Evolutionary conservation across 225 moss, liverwort and hornwort genomes (phyloP).

Genomic region (Marchantia paleacea): DNA sequence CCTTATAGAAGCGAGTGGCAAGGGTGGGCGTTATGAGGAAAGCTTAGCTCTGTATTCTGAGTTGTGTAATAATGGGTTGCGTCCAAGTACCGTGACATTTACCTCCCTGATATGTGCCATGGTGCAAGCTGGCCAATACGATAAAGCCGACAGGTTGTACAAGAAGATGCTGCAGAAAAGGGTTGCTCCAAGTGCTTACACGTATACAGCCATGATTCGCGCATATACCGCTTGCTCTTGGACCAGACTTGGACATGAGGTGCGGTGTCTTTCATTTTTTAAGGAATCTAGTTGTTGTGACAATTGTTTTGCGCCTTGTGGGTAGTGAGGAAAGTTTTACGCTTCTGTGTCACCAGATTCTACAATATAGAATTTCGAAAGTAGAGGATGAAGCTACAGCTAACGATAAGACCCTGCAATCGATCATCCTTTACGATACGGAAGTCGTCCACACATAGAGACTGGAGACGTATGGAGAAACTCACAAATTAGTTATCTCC

Average conservation of each 20-base stretch:
- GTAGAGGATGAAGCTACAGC: no score
- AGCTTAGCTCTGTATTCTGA: conserved; percentile 79
- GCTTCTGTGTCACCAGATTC: no score
- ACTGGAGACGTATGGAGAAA: no score
- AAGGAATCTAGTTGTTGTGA: no score
- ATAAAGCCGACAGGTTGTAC: conserved; percentile 79
- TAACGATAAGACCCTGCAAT: no score
- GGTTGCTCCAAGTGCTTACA: conserved; percentile 64
- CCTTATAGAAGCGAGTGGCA: conserved; percentile 82
- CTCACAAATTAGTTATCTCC: no score
- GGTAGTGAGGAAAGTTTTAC: no score
- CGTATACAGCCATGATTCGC: conserved; percentile 74
- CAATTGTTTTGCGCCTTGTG: no score
- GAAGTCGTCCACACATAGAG: no score
- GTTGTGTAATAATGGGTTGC: conserved; percentile 57
- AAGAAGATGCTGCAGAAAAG: conserved; percentile 75
- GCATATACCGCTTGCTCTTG: conserved; percentile 72
- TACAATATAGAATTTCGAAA: no score
- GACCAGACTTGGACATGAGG: conserved; percentile 97
- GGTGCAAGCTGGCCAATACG: conserved; percentile 71
- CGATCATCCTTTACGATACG: no score
- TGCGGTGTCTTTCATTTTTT: conserved; percentile 18
- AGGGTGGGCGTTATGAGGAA: conserved; percentile 80
- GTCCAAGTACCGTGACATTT: conserved; percentile 78
- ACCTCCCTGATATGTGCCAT: conserved; percentile 81